Evolutionary conservation across 805 yeast species (phyloP).

Genomic region (Candida caryicola): DNA sequence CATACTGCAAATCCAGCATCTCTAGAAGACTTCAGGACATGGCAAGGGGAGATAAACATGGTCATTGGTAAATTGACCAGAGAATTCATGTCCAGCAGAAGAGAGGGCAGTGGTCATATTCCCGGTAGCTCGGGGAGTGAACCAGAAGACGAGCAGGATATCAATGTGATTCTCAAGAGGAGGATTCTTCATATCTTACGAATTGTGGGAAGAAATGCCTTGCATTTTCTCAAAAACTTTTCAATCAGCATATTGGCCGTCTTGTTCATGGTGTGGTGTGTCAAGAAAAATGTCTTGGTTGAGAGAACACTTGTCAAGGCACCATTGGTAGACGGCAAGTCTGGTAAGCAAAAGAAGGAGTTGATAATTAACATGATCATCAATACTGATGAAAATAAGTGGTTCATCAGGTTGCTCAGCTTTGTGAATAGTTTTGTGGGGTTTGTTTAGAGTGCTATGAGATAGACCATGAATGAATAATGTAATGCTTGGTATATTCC

Average conservation of each 20-base stretch:
- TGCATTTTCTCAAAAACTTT: conserved; percentile 32
- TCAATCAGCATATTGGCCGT: conserved; percentile 35
- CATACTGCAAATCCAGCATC: conserved; percentile 5
- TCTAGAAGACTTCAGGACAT: conserved; percentile 43
- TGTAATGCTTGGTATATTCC: too few species aligned
- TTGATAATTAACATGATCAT: conserved; percentile 42
- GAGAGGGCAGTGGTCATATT: neutral
- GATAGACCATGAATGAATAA: too few species aligned
- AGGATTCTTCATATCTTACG: conserved; percentile 22
- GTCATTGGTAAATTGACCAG: conserved; percentile 44
- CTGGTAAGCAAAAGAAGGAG: conserved; percentile 28
- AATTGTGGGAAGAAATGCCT: conserved; percentile 26
- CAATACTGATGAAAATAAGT: conserved; percentile 41
- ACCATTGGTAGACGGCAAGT: conserved; percentile 15
- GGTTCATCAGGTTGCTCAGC: conserved; percentile 39
- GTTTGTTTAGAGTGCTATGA: conserved; percentile 33
- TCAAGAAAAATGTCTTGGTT: conserved; percentile 39
- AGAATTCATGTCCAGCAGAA: conserved; percentile 24
- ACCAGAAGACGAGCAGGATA: conserved; percentile 13
- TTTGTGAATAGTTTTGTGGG: conserved; percentile 42
- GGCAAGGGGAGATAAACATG: conserved; percentile 54
- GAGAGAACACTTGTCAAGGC: conserved; percentile 37
- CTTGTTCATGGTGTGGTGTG: conserved; percentile 40
- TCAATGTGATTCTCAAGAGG: conserved; percentile 19
- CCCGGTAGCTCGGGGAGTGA: conserved; percentile 13